These are phyloP conservation scores for Ajuga reptans DNA, from an alignment of 305 asterid genomes.

Conservation along the genomic window DNA sequence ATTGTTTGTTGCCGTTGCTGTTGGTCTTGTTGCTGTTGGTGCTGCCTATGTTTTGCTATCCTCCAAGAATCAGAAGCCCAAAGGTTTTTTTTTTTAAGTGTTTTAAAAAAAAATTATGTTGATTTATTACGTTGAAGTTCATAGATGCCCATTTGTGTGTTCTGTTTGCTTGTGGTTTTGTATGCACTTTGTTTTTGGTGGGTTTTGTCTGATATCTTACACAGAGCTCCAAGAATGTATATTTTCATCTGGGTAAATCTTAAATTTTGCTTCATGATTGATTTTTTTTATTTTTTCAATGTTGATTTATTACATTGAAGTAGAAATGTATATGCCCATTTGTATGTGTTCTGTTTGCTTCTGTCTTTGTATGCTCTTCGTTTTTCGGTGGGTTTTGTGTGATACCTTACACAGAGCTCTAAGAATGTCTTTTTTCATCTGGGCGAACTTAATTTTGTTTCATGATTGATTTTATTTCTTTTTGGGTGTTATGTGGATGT, in stretches of 20 bases:
- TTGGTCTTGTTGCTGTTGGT: conserved; percentile 53
- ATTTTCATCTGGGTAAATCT: conserved; percentile 12
- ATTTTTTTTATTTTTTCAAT: no score
- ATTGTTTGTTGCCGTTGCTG: conserved; percentile 39
- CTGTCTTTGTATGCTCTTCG: neutral
- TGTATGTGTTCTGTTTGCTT: neutral
- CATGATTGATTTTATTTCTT: conserved; percentile 13
- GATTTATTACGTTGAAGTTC: conserved; percentile 10
- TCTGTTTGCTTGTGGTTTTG: neutral
- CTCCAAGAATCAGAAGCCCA: conserved; percentile 53
- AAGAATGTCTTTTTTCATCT: neutral
- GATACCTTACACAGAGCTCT: conserved; percentile 5
- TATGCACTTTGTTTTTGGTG: neutral
- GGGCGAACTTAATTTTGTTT: conserved; percentile 22
- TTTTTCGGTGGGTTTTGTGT: neutral
- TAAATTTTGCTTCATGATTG: no score
- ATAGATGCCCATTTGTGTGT: neutral
- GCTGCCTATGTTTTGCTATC: conserved; percentile 45
- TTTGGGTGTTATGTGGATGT: neutral
- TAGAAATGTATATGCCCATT: neutral
- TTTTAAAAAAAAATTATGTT: no score
- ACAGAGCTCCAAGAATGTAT: neutral
- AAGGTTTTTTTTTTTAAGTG: conserved; percentile 38
- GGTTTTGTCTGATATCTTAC: neutral
- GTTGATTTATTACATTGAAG: neutral